These are phyloP conservation scores for Lolium multiflorum DNA, from an alignment of 176 grass and related monocot species.

Conservation along the genomic window DNA sequence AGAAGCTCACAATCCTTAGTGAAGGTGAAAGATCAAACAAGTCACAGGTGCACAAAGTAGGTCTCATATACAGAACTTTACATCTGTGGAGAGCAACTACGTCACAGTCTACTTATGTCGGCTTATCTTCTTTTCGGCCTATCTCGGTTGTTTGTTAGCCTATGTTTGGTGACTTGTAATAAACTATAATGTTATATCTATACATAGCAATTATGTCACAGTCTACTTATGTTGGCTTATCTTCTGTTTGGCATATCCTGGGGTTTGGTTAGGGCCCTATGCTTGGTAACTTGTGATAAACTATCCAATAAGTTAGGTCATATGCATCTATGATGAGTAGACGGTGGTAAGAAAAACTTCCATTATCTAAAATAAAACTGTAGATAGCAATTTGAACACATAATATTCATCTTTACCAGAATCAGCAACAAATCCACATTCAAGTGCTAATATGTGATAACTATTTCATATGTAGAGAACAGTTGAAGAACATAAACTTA, in stretches of 20 bases:
- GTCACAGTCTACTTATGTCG: background rate
- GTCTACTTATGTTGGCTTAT: background rate
- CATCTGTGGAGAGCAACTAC: background rate
- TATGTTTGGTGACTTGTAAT: background rate
- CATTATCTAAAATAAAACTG: background rate
- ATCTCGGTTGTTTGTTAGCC: background rate
- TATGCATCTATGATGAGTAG: background rate
- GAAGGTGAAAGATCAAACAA: conserved; percentile 7
- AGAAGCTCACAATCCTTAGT: background rate
- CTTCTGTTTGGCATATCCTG: background rate
- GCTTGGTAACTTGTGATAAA: background rate
- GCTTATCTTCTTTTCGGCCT: background rate
- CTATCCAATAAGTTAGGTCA: background rate
- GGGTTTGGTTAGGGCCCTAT: background rate
- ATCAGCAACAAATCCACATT: conserved; percentile 14
- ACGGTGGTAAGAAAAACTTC: background rate
- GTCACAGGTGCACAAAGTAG: background rate
- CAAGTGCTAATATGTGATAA: background rate
- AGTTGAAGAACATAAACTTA: conserved; percentile 59
- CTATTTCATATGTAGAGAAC: conserved; percentile 10
- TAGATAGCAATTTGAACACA: background rate
- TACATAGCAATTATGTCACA: background rate
- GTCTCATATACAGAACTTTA: background rate
- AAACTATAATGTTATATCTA: background rate
- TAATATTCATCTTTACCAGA: background rate